Evolutionary conservation across 2,329 filamentous ascomycete genomes (phyloP), one percentile per base, ranked within the genome.

Genomic region (Trichophyton benhamiae): DNA sequence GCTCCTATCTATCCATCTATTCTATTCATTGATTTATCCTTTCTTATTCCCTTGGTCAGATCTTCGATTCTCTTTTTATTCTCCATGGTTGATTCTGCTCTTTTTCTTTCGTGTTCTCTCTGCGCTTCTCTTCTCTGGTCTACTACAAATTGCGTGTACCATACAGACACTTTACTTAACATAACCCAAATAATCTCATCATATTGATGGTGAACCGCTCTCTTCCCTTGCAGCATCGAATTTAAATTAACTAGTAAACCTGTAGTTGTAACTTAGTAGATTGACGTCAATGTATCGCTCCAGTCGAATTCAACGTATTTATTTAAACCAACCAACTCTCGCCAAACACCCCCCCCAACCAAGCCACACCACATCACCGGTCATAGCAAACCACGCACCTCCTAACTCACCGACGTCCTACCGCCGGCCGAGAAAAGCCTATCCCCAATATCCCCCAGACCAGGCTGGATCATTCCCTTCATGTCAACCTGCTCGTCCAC

Each of bases 391-490:
- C 22, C 46, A 13, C 11, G 13, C 9, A 27, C 46, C 46, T 38
- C 33, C 9, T 38, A 38, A 38, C 11, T 38, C 17, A 27, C 11
- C 22, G 46, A 53, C 13, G 49, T 53, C 73, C 95, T 96, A 22
- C 91, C 91, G 72, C 92, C 82, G 0, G 91, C 95, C 76, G 95
- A 77, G 75, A 92, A 96, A 74, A 97, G 74, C 58, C 92, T 79
- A 76, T 97, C 92, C 0, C 92, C 92, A 62, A 96, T 86, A 75
- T 96, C 92, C 1, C 91, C 92, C 65, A 96, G 70, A 0, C 92
- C 92, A 0, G 91, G 91, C 77, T 87, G 88, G 65, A 96, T 86
- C 91, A 96, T 96, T 7, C 92, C 91, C 66, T 80, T 81, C n/a
- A 82, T 79, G 66, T 91, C 89, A 60, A 94, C 61, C 70, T 83